Base-by-base conservation (phyloP, 2,329 filamentous ascomycete genomes). In the Apiospora sp. region DNA sequence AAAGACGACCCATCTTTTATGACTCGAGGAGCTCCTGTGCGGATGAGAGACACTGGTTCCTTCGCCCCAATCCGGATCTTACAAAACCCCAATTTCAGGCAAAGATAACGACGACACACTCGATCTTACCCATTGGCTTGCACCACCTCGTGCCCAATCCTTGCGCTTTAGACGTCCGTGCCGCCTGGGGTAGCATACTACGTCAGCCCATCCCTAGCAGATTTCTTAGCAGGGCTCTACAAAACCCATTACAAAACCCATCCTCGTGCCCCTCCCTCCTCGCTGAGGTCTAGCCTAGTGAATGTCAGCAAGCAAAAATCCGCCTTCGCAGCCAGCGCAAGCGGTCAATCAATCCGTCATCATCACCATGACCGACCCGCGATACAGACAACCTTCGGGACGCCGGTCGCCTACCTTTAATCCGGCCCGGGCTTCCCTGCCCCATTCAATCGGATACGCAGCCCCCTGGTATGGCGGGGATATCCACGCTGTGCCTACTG, bases 381-480 rank as follows among this genome's bases (percentile, higher is more conserved):
- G 86, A 74, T 85, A 86, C 78, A 84, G 81, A 73, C 82, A 85
- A 71, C 80, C 81, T 64, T 64, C 58, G 69, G 80, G 85, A 73
- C 83, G 84, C 72, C 83, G 86, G 74, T 85, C 87, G 72, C 83
- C 84, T 74, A 80, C 81, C 3, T 78, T 82, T 79, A 87, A 86
- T 76, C 87, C 88, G 68, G 88, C 86, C 72, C 86, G 88, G 72
- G 81, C 87, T 68, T 90, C 88, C 41, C 80, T 90, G 79, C 89
- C 89, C 85, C 68, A 84, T 84, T 77, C 81, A 87, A 70, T 86
- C 85, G 34, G 87, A 88, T 78, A 85, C 85, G 73, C 81, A 85
- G 22, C 58, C 48, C 37, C 51, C 27, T 71, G 69, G 72, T 89
- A 89, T 75, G 83, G 83, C 73, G 86, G 87, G 70, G 89, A 91